A percentile compares a stretch with the other conserved stretches of the same genome.
phyloP scores from a whole-genome alignment of 129 eudicot species.

The Pulicaria dysenterica region DNA sequence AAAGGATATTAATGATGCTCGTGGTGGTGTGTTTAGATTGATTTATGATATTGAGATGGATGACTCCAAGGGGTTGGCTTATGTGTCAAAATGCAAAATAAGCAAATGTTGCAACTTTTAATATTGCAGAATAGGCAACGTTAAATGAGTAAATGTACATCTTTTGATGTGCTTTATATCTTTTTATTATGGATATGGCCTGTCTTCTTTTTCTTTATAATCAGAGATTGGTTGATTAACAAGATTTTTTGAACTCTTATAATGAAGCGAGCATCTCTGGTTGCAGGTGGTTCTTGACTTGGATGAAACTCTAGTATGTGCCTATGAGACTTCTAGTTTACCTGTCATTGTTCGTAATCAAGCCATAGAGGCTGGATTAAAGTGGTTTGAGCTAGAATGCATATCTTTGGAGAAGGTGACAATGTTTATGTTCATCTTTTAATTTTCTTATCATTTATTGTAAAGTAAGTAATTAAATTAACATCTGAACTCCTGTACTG shows the following conservation, averaged over 20 bases:
- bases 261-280: slow-evolving; percentile 19
- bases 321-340: slow-evolving; percentile 90
- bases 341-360: slow-evolving; percentile 78
- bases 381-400: slow-evolving; percentile 98
- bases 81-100: neutral
- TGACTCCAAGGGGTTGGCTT: slow-evolving; percentile 2
- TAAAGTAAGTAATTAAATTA: slow-evolving; percentile 6
- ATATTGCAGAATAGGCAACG: neutral
- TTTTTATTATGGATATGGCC: neutral
- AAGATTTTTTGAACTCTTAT: slow-evolving; percentile 2
- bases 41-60: neutral
- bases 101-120: too few relatives aligned
- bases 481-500: slow-evolving; percentile 31
- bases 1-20: neutral
- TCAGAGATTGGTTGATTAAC: slow-evolving; percentile 1
- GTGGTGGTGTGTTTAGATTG: slow-evolving; percentile 12
- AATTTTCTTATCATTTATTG: neutral
- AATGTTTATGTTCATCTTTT: neutral
- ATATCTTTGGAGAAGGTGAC: slow-evolving; percentile 86
- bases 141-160: neutral
- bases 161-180: neutral
- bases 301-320: slow-evolving; percentile 96
- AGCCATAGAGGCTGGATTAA: slow-evolving; percentile 91
- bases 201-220: neutral
- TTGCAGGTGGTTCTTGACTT: slow-evolving; percentile 97